These are phyloP conservation scores for Penicillium riverlandense DNA, from an alignment of 495 filamentous ascomycete genomes.

Conservation along the genomic window DNA sequence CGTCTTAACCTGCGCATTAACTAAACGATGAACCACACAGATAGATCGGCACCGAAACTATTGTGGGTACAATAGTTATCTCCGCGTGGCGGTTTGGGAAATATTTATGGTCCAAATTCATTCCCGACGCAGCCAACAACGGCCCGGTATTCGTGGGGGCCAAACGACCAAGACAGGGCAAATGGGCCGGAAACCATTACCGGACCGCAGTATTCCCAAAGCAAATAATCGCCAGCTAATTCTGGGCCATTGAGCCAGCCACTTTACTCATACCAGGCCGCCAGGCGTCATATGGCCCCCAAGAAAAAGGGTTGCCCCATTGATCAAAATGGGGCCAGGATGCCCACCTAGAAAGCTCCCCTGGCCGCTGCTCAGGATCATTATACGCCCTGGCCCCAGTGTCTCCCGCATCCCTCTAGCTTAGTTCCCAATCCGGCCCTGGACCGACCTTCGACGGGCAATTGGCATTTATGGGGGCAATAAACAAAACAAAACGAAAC, in stretches of 20 bases:
- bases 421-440: slow-evolving; percentile 8
- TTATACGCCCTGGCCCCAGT: slow-evolving; percentile 15
- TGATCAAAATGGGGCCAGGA: slow-evolving; percentile 12
- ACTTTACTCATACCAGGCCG: neutral
- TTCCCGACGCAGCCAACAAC: no score
- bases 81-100: no score
- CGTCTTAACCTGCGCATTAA: no score
- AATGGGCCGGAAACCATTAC: no score
- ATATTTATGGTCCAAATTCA: no score
- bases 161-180: no score
- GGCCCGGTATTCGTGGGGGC: no score
- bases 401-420: slow-evolving; percentile 6
- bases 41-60: no score
- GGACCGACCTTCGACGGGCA: slow-evolving; percentile 5
- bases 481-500: slow-evolving; percentile 1
- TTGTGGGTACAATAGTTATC: no score
- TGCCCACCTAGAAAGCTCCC: slow-evolving; percentile 4
- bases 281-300: slow-evolving; percentile 15
- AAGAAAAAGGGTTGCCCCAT: slow-evolving; percentile 10
- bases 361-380: slow-evolving; percentile 14
- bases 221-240: neutral
- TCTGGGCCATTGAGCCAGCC: no score
- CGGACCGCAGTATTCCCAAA: neutral
- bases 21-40: no score
- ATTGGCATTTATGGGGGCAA: slow-evolving; percentile 14